These are phyloP conservation scores for Claviceps maximensis DNA, from an alignment of 2,329 filamentous ascomycete species.

Conservation along the genomic window DNA sequence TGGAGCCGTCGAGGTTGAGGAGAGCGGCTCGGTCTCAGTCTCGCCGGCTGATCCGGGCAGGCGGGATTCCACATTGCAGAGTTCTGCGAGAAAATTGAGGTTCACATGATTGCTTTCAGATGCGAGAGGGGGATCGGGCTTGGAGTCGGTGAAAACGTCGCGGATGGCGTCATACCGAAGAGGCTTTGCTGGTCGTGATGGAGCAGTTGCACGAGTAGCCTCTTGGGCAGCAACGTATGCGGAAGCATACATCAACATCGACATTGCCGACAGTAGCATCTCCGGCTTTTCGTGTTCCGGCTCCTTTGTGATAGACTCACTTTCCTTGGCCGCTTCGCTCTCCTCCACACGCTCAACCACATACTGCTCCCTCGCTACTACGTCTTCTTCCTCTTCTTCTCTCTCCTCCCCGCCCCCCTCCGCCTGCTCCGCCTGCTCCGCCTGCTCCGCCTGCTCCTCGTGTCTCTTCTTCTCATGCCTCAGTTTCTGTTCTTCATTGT, in stretches of 20 bases:
- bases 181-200: conserved; percentile 15
- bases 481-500: neutral
- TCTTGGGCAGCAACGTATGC: conserved; percentile 19
- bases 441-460: too few species aligned
- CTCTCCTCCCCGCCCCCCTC: neutral
- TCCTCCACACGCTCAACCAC: neutral
- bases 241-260: conserved; percentile 18
- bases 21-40: neutral
- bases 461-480: too few species aligned
- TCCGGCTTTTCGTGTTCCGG: conserved; percentile 12
- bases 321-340: conserved; percentile 5
- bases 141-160: conserved; percentile 28
- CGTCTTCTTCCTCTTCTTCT: neutral
- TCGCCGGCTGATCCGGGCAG: conserved; percentile 11
- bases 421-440: neutral
- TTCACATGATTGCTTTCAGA: conserved; percentile 13
- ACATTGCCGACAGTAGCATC: conserved; percentile 16
- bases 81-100: conserved; percentile 22
- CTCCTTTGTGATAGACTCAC: conserved; percentile 7
- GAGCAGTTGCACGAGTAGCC: conserved; percentile 12
- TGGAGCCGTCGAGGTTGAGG: neutral
- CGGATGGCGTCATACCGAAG: conserved; percentile 25
- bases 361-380: neutral
- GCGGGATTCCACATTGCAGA: conserved; percentile 20
- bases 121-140: conserved; percentile 16